Percentiles rank a stretch among this genome's conserved stretches.
Evolutionary conservation across 1,284 basidiomycete species (phyloP).

Genomic region (Termitomyces sp.): DNA sequence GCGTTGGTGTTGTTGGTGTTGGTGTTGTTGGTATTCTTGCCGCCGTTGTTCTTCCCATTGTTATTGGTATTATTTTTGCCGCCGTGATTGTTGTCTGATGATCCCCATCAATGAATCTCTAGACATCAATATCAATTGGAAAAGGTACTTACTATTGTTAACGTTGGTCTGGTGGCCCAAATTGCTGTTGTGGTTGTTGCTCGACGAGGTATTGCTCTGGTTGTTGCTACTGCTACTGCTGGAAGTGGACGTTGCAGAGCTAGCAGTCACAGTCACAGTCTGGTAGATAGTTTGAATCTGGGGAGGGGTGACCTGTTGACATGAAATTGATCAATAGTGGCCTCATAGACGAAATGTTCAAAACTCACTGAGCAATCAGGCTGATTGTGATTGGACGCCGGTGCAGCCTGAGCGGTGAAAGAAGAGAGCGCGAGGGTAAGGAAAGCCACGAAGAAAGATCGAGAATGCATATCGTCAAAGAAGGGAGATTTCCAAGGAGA

Average conservation of each 20-base stretch:
- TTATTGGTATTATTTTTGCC: slow-evolving; percentile 4
- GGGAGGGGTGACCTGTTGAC: background rate
- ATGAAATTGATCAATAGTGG: background rate
- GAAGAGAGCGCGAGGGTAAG: slow-evolving; percentile 27
- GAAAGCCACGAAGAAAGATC: slow-evolving; percentile 26
- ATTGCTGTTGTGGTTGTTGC: background rate
- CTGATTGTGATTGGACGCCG: slow-evolving; percentile 13
- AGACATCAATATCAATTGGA: background rate
- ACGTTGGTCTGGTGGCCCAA: background rate
- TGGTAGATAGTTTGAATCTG: slow-evolving; percentile 13
- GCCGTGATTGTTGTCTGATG: background rate
- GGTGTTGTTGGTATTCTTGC: slow-evolving; percentile 7
- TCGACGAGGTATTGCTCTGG: background rate
- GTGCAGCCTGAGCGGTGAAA: slow-evolving; percentile 26
- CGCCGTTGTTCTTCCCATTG: slow-evolving; percentile 6
- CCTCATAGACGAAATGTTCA: background rate
- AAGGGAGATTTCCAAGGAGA: slow-evolving; percentile 13
- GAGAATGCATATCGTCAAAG: slow-evolving; percentile 28
- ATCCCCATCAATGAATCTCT: background rate
- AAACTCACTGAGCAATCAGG: slow-evolving; percentile 17
- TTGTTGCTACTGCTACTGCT: slow-evolving; percentile 2
- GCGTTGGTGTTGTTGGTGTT: background rate
- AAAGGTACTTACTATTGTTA: background rate
- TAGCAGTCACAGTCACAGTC: slow-evolving; percentile 26
- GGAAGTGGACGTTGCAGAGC: slow-evolving; percentile 16